These are phyloP conservation scores for Colletotrichum tropicicola DNA, from an alignment of 2,329 filamentous ascomycete species.

Conservation along the genomic window DNA sequence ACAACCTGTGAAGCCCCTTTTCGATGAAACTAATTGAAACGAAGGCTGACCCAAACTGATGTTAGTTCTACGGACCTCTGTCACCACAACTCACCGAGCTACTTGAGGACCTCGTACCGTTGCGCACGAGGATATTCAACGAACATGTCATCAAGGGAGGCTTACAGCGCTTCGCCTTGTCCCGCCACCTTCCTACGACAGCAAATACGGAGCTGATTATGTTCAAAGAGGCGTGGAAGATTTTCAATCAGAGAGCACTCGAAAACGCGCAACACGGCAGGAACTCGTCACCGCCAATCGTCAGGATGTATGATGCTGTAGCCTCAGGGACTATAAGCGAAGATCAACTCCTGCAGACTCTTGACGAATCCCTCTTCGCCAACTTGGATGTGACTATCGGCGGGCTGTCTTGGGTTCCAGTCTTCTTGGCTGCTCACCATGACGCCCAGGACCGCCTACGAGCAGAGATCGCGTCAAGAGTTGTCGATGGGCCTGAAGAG, in stretches of 20 bases:
- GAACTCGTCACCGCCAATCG: neutral
- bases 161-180: neutral
- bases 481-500: neutral
- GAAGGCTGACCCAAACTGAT: neutral
- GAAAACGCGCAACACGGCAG: neutral
- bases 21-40: too few species aligned
- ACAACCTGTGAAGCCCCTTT: too few species aligned
- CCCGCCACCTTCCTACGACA: neutral
- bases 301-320: neutral
- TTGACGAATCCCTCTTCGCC: conserved; percentile 56
- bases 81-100: neutral
- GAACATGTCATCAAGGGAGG: neutral
- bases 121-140: neutral
- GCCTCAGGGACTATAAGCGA: neutral
- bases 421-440: conserved; percentile 48
- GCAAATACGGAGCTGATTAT: neutral
- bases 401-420: conserved; percentile 51
- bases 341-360: conserved; percentile 47
- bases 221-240: neutral
- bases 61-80: neutral
- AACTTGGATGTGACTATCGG: conserved; percentile 57
- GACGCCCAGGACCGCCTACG: conserved; percentile 40
- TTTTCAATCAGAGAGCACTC: neutral
- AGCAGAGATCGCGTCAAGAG: conserved; percentile 34
- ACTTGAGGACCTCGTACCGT: neutral